Conservation (phyloP, 2,329 filamentous ascomycete genomes). For the Rhytidhysteron rufulum region DNA sequence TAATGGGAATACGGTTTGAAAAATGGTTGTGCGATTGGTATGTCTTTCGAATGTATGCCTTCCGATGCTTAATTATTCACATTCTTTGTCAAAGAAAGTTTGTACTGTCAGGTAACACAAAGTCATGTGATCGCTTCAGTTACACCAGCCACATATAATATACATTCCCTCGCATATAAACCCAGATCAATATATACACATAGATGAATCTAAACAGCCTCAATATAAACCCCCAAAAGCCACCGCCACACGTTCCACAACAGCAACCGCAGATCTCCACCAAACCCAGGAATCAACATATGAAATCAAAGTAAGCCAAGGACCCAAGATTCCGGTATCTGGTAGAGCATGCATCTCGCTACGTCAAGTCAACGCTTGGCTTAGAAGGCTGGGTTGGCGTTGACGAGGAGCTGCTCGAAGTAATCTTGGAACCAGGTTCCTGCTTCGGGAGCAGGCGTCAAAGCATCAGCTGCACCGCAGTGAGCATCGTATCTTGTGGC, state of each 20-base stretch:
- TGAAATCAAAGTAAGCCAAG: background rate
- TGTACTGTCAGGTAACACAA: too few species aligned
- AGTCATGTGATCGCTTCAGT: too few species aligned
- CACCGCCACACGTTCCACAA: background rate
- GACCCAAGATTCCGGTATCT: background rate
- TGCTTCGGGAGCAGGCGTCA: constrained; percentile 65
- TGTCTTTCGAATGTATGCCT: too few species aligned
- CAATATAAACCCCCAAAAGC: background rate
- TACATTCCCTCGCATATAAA: too few species aligned
- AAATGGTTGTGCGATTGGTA: too few species aligned
- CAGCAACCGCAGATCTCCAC: background rate
- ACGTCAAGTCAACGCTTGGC: background rate
- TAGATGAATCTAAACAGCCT: background rate
- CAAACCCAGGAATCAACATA: background rate
- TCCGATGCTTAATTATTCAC: too few species aligned
- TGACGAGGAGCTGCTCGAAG: constrained; percentile 31
- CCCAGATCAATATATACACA: background rate
- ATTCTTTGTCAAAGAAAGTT: too few species aligned
- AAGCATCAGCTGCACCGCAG: constrained; percentile 52
- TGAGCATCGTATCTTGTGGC: constrained; percentile 52
- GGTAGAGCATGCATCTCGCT: background rate
- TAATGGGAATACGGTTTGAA: too few species aligned
- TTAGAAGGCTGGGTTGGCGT: constrained; percentile 24
- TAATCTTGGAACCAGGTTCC: constrained; percentile 62
- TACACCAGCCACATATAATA: too few species aligned